Base-by-base conservation (phyloP, 768 basidiomycete species). In the Mycena venus region DNA sequence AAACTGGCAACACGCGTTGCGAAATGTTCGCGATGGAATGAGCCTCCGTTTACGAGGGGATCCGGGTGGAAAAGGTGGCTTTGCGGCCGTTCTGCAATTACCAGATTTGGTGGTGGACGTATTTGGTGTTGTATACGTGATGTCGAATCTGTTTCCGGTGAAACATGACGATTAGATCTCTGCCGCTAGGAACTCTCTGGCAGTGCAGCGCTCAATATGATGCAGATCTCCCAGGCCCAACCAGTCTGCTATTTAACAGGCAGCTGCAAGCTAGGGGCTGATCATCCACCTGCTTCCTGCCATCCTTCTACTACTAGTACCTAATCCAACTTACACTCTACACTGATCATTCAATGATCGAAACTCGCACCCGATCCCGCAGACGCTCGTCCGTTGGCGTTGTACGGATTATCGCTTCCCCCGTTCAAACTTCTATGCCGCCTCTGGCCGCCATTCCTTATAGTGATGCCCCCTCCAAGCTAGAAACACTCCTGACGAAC, bases 401-500 rank as follows among this genome's bases (percentile, higher is more conserved):
- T 19, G 49, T 76, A 15, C 77, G 72, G 21, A 67, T 70, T 32
- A 60, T 75, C 42, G 72, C 64, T 58, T 73, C 74, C 68, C n/a
- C 74, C 34, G n/a, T 78, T 27, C 71, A 49, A 29, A 74, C 78
- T 25, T 70, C 77, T 25, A 73, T 70, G 76, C 75, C 77, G 15
- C 74, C 73, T 64, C 64, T 71, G 40, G 65, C 73, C 15, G 70
- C 65, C 78, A 66, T 75, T 77, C 49, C 49, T 51, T 51, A 25
- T 25, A 51, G 27, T 14, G 51, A 25, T 78, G 76, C 44, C 77
- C 59, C 72, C 74, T 32, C 72, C 29, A 78, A 79, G 25, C 62
- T 72, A 44, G 81, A 84, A 3, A 80, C 85, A 23, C 83, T 94
- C 61, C 79, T 95, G 60, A 77, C 85, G 11, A 87, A 87, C 34